phyloP scores from a whole-genome alignment of 805 yeast species.

The Candida peoriensis region DNA sequence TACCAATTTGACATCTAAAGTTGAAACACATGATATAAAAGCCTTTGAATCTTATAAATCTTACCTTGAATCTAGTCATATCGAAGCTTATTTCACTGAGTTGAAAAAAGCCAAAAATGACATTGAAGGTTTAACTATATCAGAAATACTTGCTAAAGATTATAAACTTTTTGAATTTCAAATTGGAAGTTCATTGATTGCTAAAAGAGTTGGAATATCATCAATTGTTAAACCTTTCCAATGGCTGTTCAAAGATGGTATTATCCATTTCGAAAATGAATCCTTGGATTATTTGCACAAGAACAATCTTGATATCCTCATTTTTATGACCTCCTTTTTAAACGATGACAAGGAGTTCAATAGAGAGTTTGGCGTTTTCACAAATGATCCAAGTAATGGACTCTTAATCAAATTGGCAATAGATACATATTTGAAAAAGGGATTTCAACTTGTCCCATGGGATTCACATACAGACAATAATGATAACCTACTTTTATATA shows the following conservation, averaged over 20 bases:
- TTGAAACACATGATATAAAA: slow-evolving; percentile 51
- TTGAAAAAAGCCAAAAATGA: slow-evolving; percentile 53
- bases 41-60: slow-evolving; percentile 37
- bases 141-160: slow-evolving; percentile 73
- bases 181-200: slow-evolving; percentile 24
- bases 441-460: no score
- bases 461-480: no score
- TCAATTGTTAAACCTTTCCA: slow-evolving; percentile 61
- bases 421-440: no score
- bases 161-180: slow-evolving; percentile 62
- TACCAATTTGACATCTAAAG: slow-evolving; percentile 55
- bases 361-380: slow-evolving; percentile 37
- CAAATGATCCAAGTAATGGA: background rate
- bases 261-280: slow-evolving; percentile 23
- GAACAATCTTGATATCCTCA: slow-evolving; percentile 21
- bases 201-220: slow-evolving; percentile 60
- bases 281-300: slow-evolving; percentile 25
- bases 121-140: slow-evolving; percentile 51
- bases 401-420: no score
- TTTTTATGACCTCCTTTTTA: slow-evolving; percentile 44
- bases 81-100: slow-evolving; percentile 23
- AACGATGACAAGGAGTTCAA: slow-evolving; percentile 23
- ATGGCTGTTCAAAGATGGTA: slow-evolving; percentile 29
- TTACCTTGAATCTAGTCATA: background rate
- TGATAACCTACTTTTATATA: no score